These are phyloP conservation scores for Pleurostoma richardsiae DNA, from an alignment of 2,329 filamentous ascomycete species.

Conservation along the genomic window DNA sequence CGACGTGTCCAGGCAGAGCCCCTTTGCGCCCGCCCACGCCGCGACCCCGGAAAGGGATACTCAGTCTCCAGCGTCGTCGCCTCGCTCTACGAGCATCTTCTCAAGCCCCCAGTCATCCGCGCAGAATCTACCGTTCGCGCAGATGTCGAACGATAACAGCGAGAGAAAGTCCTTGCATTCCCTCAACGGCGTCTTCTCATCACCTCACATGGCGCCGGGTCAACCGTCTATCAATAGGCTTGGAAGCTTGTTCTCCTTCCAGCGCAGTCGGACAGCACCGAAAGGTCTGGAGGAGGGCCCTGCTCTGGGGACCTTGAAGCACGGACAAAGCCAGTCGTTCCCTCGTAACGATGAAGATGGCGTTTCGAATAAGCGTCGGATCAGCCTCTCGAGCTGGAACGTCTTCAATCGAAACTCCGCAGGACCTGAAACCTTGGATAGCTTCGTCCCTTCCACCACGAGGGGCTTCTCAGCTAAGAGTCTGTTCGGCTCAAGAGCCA, in stretches of 20 bases:
- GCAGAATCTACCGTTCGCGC: constrained; percentile 51
- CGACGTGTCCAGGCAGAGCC: constrained; percentile 22
- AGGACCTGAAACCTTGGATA: constrained; percentile 36
- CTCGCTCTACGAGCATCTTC: constrained; percentile 49
- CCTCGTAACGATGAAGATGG: constrained; percentile 56
- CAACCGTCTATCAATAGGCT: constrained; percentile 36
- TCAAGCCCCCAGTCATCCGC: constrained; percentile 59
- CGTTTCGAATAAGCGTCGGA: constrained; percentile 47
- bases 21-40: constrained; percentile 24
- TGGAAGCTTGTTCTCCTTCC: constrained; percentile 48
- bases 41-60: constrained; percentile 38
- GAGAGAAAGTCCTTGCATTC: constrained; percentile 36
- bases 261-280: constrained; percentile 51
- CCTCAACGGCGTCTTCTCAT: constrained; percentile 27
- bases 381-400: constrained; percentile 55
- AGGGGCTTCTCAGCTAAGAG: constrained; percentile 33
- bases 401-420: constrained; percentile 51
- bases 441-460: constrained; percentile 19
- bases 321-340: constrained; percentile 72
- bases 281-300: constrained; percentile 61
- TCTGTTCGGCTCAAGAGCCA: constrained; percentile 46
- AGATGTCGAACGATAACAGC: constrained; percentile 37
- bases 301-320: constrained; percentile 62
- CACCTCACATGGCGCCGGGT: constrained; percentile 28
- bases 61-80: constrained; percentile 58